Evolutionary conservation across 2,329 filamentous ascomycete species (phyloP), one percentile per base, ranked within the genome.

Genomic region (Diaporthe longicolla): DNA sequence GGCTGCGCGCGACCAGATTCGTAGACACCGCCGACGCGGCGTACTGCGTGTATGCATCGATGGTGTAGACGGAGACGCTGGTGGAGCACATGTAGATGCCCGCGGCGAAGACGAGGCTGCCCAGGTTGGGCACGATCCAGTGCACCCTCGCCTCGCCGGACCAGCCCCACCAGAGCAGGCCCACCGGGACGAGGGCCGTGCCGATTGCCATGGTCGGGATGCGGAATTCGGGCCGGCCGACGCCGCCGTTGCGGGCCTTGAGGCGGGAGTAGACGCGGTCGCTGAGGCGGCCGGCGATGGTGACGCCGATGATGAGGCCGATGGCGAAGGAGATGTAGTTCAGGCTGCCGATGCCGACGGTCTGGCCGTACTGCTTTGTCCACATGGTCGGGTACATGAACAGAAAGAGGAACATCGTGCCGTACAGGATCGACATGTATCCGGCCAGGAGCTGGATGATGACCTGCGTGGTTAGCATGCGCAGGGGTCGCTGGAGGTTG

Each of bases 141-240:
- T 81, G 79, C 4, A 76, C 17, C 13, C 76, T 73, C 2, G 59
- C 43, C 50, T 81, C 73, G 8, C 75, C 77, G 1, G 76, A 76
- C 76, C 79, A 79, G 8, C 80, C 79, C 54, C 76, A 81, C 74
- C 78, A 78, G 15, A 79, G 77, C 3, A 81, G 74, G 1, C 87
- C 86, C 11, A 85, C 77, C 0, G 89, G 87, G 0, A 90, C 83
- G 61, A 89, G 83, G 21, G 88, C 76, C 0, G 84, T 83, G 1
- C 87, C 89, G 5, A 89, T 83, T 37, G 89, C 84, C 85, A 92
- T 88, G 1, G 87, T 84, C 0, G 89, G 89, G 0, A 88, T 79
- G 3, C 86, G 83, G 76, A 83, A 86, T 76, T 88, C 86, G 0
- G 86, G 85, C 68, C 77, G 73, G 4, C 79, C 78, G 32, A 76